A percentile compares a stretch with the other conserved stretches of the same genome.
phyloP scores from a whole-genome alignment of 768 basidiomycete species.

The Strobilomyces dryophilus region DNA sequence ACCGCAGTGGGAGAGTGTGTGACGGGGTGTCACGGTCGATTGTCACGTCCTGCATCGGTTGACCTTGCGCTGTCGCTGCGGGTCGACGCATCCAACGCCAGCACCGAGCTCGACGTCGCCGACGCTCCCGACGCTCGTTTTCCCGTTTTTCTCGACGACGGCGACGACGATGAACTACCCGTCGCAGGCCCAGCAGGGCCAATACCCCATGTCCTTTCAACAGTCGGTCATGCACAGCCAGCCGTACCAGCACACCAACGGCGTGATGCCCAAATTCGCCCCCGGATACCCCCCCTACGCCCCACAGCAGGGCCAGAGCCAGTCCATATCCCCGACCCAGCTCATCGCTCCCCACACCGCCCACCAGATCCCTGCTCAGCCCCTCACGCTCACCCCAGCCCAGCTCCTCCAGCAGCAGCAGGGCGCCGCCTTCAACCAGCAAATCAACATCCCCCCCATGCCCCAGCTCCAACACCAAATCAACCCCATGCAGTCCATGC shows the following conservation, averaged over 20 bases:
- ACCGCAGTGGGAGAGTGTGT: constrained; percentile 13
- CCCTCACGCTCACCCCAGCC: constrained; percentile 33
- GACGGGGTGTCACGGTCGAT: constrained; percentile 25
- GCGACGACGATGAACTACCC: constrained; percentile 25
- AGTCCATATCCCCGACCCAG: constrained; percentile 27
- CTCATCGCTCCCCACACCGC: constrained; percentile 18
- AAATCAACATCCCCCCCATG: constrained; percentile 2
- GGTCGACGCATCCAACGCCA: constrained; percentile 1
- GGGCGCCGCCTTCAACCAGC: constrained; percentile 7
- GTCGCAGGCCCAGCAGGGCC: constrained; percentile 19
- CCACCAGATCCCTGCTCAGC: constrained; percentile 10
- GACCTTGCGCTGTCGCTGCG: constrained; percentile 11
- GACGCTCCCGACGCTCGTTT: constrained; percentile 2
- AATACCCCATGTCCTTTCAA: constrained; percentile 26
- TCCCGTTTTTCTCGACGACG: not conserved
- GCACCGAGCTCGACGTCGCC: constrained; percentile 2
- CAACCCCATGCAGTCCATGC: constrained; percentile 12
- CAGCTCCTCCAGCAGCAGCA: constrained; percentile 36
- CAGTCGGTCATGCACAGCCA: constrained; percentile 14
- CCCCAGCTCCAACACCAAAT: not conserved
- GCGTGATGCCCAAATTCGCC: constrained; percentile 12
- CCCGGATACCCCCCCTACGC: constrained; percentile 11
- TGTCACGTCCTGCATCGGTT: constrained; percentile 14
- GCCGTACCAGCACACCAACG: constrained; percentile 16
- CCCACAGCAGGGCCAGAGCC: constrained; percentile 8